Evolutionary conservation across 768 basidiomycete species (phyloP), one percentile per base, ranked within the genome.

Genomic region (Suillus paluster): DNA sequence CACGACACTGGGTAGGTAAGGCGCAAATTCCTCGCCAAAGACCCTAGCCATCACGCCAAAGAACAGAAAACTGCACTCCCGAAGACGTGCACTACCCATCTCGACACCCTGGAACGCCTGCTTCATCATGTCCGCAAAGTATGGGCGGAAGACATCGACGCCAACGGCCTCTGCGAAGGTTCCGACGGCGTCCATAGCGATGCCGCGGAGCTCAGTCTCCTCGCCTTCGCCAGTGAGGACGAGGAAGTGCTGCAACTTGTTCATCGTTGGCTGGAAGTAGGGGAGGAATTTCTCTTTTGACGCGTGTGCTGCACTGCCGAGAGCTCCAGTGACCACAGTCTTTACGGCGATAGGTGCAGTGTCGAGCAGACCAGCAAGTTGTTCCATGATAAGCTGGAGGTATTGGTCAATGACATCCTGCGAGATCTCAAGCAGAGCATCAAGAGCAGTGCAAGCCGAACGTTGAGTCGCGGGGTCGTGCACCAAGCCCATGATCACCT

Each of bases 1-100:
- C 34, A 99, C 86, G 63, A 98, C 94, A 63, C 84, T 86, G 9
- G 88, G 84, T 38, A 99, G 84, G 77, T 95, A 98, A 3, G 84
- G 83, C 2, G 94, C 89, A 68, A 99, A 99, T 69, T 99, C 95
- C 61, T 94, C 94, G 54, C 87, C 92, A 70, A 97, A 99, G 19
- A 99, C 95, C 53, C 91, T 86, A n/a, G 95, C 92, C 92, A 99
- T 96, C 65, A 97, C 95, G 60, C 95, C 94, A 70, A 99, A 99
- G 87, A 98, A 98, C 66, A 99, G 80, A 87, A 97, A 99, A 70
- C 90, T 92, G 77, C 95, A 97, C 75, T 99, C 97, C 69, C 92
- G 84, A 63, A 99, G 81, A 63, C 95, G 84, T 3, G 94, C 88
- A 66, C 90, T 92, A 60, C 92, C 92, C 77, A 94, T 86, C 64